Evolutionary conservation across 2,329 filamentous ascomycete species (phyloP), one percentile per base, ranked within the genome.

Genomic region (Paecilomyces dactylethromorphus): DNA sequence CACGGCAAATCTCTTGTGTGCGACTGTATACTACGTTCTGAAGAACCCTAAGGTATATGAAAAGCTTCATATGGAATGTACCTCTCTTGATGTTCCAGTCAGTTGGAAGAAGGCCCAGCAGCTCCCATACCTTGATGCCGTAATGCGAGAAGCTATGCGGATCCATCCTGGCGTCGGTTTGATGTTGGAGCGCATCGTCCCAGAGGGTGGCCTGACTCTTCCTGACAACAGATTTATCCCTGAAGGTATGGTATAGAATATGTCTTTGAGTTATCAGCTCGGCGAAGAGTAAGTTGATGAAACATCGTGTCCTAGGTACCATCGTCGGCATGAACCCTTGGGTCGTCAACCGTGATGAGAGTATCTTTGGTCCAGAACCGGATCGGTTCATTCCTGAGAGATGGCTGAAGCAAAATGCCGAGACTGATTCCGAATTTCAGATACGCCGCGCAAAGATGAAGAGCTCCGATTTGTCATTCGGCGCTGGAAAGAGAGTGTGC

Each of bases 301-400:
- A 39, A 15, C 7, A 3, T 8, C 15, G 10, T 45, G 5, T n/a
- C 18, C 39, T 45, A 45, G 64, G 66, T n/a, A 68, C 66, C 13
- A 62, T 67, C 8, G 59, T 69, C 10, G 67, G 66, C 11, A 65
- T 66, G n/a, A 69, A 69, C 49, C 61, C 66, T 5, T 69, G 64
- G 61, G 65, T 68, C 11, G 55, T 66, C n/a, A 66, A 68, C 49
- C 60, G 64, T 13, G 57, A 63, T 31, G 53, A 63, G 18, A 49
- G 33, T 3, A 59, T 64, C 29, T 69, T 69, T 53, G 66, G 65
- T 10, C 18, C 54, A 8, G 65, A 69, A 39, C 63, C 62, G 1
- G 65, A 69, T 15, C 29, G 26, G 8, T 69, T 62, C 59, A 60
- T 64, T 15, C 68, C 68, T 11, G 60, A 60, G 8, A 63, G 68